Evolutionary conservation across 148 eudicot genomes (phyloP), one percentile per base, ranked within the genome.

Genomic region (Fagopyrum esculentum): DNA sequence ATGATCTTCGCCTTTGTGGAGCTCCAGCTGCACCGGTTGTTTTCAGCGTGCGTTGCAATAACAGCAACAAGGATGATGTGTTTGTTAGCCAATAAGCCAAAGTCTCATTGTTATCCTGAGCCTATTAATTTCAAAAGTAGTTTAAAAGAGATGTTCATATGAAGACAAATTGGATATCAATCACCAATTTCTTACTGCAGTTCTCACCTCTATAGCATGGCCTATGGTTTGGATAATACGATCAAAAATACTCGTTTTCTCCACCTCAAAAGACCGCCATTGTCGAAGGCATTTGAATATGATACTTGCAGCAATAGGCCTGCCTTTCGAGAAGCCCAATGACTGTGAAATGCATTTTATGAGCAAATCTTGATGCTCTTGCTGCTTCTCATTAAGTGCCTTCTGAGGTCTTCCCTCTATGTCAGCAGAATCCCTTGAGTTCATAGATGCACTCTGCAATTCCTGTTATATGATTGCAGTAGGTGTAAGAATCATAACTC

Each of bases 241-340:
- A 79, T 93, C 93, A 80, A 93, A 93, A 59, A 91, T 90, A 79
- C 93, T 90, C 6, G 98, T 93, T 87, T 83, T 66, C 82, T 93
- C 98, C 77, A 85, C 98, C 85, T 93, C 98, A 80, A 93, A 88
- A 51, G 97, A 90, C 78, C 90, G 82, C 98, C 98, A 93, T 61
- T 93, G 96, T 75, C 91, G 79, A 55, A 93, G 90, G 83, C 98
- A 93, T 83, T 89, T 93, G 88, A 86, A 93, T 74, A 93, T 93
- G 68, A 91, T 89, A 80, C 94, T 91, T 17, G 98, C 98, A 76
- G 97, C 93, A 81, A 91, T 86, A 43, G 98, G 93, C 54, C 94
- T 82, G 30, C 87, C 98, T 81, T 77, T 91, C 17, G 88, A 81
- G 78, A 93, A 91, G 52, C 97, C 94, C 71, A 93, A 89, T 69